Base-by-base conservation (phyloP, 129 eudicot species). In the Flaveria trinervia region DNA sequence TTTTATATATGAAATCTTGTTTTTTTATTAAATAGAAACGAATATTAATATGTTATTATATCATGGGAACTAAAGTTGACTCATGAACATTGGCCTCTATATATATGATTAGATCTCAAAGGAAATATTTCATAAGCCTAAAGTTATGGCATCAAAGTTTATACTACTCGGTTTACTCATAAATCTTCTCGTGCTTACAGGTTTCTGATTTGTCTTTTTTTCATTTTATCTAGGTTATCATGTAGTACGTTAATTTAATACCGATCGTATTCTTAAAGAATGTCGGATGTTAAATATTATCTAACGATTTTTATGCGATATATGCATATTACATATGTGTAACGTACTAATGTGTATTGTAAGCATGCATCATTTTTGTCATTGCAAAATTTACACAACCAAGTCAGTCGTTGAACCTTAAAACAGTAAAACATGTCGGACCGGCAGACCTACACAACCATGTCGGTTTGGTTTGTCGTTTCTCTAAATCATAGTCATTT, bases 141-240 rank as follows among this genome's bases (percentile, higher is more conserved):
- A 73, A 73, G 20, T 20, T 48, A 80, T 80, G 84, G 75, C 74
- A 73, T 23, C 74, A 45, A 80, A 13, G 30, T 50, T 80, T 12
- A 0, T 67, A 18, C n/a, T 74, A 67, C n/a, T 80, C 22, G 62
- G 46, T 50, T 25, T 80, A 44, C 75, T 74, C 30, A 2, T 67
- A 20, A 73, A 22, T 28, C 43, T 73, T 68, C 55, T 80, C 65
- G 10, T 67, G n/a, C 8, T 68, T 68, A 67, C 68, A 73, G 84
- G 84, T 80, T 73, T 73, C 25, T 23, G 4, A 28, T 28, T 36
- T 36, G 41, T 49, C 28, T 17, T 10, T 57, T 26, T 33, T 71
- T 54, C 8, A 41, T 13, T 46, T 65, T 36, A 30, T 30, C 36
- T 30, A 3, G 36, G 2, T 28, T 28, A 28, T 12, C 59, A 2